A percentile compares a stretch with the other conserved stretches of the same genome.
Conservation (phyloP, 768 basidiomycete genomes). For the Boletus edulis region DNA sequence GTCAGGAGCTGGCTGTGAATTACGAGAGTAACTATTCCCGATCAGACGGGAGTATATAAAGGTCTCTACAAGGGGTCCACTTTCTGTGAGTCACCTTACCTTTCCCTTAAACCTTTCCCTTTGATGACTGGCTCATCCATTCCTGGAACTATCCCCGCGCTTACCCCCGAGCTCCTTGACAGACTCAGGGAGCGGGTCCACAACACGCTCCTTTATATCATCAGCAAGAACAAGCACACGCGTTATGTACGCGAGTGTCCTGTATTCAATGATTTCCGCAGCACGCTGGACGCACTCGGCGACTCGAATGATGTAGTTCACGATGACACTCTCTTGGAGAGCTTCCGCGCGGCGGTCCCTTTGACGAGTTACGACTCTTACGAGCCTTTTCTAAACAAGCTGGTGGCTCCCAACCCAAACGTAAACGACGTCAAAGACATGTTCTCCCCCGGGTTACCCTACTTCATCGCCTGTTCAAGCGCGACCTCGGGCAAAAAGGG, state of each 20-base stretch:
- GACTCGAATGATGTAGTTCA: background rate
- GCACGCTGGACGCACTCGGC: constrained; percentile 3
- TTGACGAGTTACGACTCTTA: constrained; percentile 22
- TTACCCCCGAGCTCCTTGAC: background rate
- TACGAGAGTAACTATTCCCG: too few species aligned
- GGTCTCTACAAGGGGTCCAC: too few species aligned
- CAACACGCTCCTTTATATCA: constrained; percentile 6
- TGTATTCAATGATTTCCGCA: constrained; percentile 10
- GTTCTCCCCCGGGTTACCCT: constrained; percentile 23
- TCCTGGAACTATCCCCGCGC: background rate
- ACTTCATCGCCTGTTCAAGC: constrained; percentile 18
- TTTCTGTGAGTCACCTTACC: too few species aligned
- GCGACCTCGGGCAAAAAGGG: constrained; percentile 17
- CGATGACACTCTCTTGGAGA: constrained; percentile 7
- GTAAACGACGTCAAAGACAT: constrained; percentile 18
- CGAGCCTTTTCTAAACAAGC: constrained; percentile 13
- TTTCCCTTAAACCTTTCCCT: too few species aligned
- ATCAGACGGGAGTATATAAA: too few species aligned
- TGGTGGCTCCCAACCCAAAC: constrained; percentile 1
- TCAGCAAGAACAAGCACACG: constrained; percentile 12
- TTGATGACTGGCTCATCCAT: background rate
- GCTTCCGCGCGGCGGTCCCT: constrained; percentile 16
- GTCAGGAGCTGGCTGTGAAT: too few species aligned
- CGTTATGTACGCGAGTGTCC: constrained; percentile 16
- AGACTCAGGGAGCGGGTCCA: constrained; percentile 4